Conservation (phyloP, 2,329 filamentous ascomycete genomes). For the Venturia oleaginea region DNA sequence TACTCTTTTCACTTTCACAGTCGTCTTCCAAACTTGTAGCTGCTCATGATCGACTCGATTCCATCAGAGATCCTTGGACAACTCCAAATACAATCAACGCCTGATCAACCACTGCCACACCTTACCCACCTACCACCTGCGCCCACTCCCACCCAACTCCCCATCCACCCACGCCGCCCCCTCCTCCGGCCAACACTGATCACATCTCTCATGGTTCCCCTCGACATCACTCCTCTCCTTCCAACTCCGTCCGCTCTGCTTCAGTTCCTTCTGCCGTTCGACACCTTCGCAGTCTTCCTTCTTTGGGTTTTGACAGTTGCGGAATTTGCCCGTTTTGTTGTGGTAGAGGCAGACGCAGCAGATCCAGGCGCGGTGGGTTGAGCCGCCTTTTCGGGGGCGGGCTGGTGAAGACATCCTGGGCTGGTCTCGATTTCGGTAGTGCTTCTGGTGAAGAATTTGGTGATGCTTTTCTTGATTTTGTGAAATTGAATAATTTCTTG, state of each 20-base stretch:
- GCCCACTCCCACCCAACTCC: not conserved
- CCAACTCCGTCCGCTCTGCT: not conserved
- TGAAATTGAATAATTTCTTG: no score
- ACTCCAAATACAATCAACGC: no score
- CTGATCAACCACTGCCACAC: no score
- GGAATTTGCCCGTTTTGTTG: constrained; percentile 3
- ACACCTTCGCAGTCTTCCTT: not conserved
- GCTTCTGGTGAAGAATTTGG: not conserved
- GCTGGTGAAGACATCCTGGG: not conserved
- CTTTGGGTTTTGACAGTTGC: not conserved
- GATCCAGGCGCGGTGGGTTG: not conserved
- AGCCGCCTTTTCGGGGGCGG: constrained; percentile 1
- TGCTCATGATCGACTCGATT: no score
- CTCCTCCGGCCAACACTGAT: not conserved
- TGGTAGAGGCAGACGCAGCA: not conserved
- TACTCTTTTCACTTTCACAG: no score
- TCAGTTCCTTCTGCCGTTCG: not conserved
- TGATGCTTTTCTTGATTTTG: not conserved
- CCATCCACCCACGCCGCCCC: not conserved
- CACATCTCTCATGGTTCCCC: not conserved
- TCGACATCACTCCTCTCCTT: not conserved
- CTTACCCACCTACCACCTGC: not conserved
- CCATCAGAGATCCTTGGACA: no score
- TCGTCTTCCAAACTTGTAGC: no score
- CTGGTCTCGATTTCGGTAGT: no score